These are phyloP conservation scores for Cutaneotrichosporon sp. DNA, from an alignment of 1,284 basidiomycete genomes.

Conservation along the genomic window DNA sequence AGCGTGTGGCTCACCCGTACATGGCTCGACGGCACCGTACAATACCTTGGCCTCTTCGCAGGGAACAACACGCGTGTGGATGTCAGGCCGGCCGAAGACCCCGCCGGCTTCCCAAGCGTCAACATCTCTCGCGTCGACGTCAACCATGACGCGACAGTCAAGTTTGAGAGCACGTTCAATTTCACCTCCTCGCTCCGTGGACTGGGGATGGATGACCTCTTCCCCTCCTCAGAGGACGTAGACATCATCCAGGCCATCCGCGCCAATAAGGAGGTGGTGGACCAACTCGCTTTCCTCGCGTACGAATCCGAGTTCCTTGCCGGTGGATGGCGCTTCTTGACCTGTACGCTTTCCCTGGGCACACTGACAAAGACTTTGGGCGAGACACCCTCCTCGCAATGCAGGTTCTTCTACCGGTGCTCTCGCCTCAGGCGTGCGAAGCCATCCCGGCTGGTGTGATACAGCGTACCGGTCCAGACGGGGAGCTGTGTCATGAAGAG, in stretches of 20 bases:
- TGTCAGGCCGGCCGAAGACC: constrained; percentile 44
- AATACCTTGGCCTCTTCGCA: constrained; percentile 47
- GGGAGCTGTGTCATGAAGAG: constrained; percentile 57
- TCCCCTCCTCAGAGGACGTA: constrained; percentile 23
- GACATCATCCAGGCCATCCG: constrained; percentile 44
- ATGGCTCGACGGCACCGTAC: constrained; percentile 54
- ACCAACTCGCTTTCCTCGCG: constrained; percentile 50
- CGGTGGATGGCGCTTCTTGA: constrained; percentile 57
- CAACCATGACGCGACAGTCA: constrained; percentile 38
- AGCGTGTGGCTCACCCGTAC: constrained; percentile 51
- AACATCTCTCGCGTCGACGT: constrained; percentile 41
- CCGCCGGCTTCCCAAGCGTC: constrained; percentile 30
- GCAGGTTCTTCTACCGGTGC: constrained; percentile 53
- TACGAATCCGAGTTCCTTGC: constrained; percentile 54
- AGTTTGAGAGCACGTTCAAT: constrained; percentile 53
- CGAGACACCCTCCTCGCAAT: constrained; percentile 56
- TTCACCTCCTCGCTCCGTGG: constrained; percentile 47
- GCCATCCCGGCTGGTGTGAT: constrained; percentile 55
- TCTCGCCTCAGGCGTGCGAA: constrained; percentile 54
- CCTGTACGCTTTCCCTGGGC: constrained; percentile 33
- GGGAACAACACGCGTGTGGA: constrained; percentile 36
- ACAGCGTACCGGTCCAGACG: constrained; percentile 50
- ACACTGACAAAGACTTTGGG: constrained; percentile 50
- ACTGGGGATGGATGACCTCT: constrained; percentile 47
- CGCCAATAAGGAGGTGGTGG: constrained; percentile 39